Base-by-base conservation (phyloP, 2,329 filamentous ascomycete species). In the Sarocladium strictum region DNA sequence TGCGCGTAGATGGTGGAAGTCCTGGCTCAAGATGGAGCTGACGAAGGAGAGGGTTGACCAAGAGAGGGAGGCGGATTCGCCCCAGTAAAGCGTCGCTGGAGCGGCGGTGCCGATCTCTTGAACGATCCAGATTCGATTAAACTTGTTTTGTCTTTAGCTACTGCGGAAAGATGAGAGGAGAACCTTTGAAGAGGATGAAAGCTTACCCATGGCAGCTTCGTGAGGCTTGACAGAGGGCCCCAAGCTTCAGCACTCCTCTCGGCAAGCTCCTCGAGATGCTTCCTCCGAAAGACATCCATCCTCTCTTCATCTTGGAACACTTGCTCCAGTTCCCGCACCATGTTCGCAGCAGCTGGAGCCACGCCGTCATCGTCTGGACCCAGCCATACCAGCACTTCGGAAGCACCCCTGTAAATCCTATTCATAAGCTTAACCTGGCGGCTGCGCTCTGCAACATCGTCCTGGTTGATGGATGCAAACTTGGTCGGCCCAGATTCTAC, bases 401-500 rank as follows among this genome's bases (percentile, higher is more conserved):
- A 35, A 3, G 70, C 69, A 29, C 63, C 64, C 38, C 65, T 63
- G 55, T 70, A 72, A 9, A 72, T 65, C 10, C 61, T 59, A 45
- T 69, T 67, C 71, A 73, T 73, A 15, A 73, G 55, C 29, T 59
- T 59, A n/a, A 73, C 69, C 61, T 73, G 70, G 5, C 60, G 60
- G 50, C 64, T 65, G 38, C 69, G 64, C 57, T 73, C 70, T 2
- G 55, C 57, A 15, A 67, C 58, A 43, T 72, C 65, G 2, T 63
- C 61, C 55, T 73, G 71, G 54, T 73, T 71, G 54, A 73, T 72
- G 58, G 54, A 73, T 72, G 58, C 71, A 73, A 40, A 73, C 60
- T 58, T 72, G 70, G 35, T 73, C 71, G 2, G 71, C 66, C 70
- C 70, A 73, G 6, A 73, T 60, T 27, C 68, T 58, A 2, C 67